Base-by-base conservation (phyloP, 1,139 yeast species). In the Debaryomyces psychrophilus region DNA sequence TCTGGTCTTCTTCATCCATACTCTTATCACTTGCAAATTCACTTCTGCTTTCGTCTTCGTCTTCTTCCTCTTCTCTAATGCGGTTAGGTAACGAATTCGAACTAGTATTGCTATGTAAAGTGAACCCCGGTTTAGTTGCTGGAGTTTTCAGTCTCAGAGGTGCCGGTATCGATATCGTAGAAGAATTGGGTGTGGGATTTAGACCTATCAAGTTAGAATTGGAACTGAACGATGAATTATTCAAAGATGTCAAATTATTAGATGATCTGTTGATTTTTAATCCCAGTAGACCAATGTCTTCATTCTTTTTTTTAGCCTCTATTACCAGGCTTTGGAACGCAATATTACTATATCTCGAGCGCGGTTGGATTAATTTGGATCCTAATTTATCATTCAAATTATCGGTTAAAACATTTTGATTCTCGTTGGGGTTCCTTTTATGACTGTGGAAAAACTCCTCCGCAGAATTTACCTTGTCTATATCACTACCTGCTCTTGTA, bases 321-420 rank as follows among this genome's bases (percentile, higher is more conserved):
- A 76, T 63, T 15, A 78, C 76, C 36, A 75, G 68, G 14, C 73
- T 61, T 31, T 59, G 63, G 11, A 66, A 51, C n/a, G 59, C 56
- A 11, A 54, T 23, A 34, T 56, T 58, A 28, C 50, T 54, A 44
- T 57, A 61, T 15, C 76, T 62, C 2, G 78, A 65, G 39, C 68
- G 68, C 5, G 84, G 83, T 54, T 77, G 82, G 41, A 79, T 69
- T 51, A 69, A 73, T 14, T 73, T 74, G 11, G 76, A 65, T 0
- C 60, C 60, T 42, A 53, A 47, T 45, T 57, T 59, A 15, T 65
- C 69, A 28, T 47, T 45, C 27, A 53, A 26, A 27, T 51, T 51
- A 15, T 59, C 62, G 6, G 60, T 41, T 6, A 55, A 44, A 8
- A 50, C 50, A 9, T 48, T 37, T 29, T 34, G 48, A 18, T 20